These are phyloP conservation scores for Hanseniaspora sp. DNA, from an alignment of 1,139 yeast genomes.

Conservation along the genomic window DNA sequence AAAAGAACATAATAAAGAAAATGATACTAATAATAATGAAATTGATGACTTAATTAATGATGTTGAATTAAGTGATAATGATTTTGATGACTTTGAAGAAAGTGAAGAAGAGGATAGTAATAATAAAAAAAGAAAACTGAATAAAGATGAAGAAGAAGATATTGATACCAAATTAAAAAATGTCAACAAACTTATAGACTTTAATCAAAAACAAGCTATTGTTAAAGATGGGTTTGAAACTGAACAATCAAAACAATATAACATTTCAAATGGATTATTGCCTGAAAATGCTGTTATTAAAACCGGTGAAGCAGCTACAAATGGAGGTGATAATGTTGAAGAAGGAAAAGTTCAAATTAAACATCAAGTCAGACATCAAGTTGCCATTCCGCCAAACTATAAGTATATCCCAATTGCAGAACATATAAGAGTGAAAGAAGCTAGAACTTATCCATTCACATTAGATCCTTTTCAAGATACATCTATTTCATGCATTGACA, in stretches of 20 bases:
- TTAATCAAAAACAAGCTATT: slow-evolving; percentile 23
- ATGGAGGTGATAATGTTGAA: slow-evolving; percentile 28
- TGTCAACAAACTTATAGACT: slow-evolving; percentile 24
- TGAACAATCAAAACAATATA: slow-evolving; percentile 40
- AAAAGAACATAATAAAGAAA: background rate
- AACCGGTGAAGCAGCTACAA: slow-evolving; percentile 27
- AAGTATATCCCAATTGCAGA: slow-evolving; percentile 80
- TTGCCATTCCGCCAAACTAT: slow-evolving; percentile 85
- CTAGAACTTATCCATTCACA: slow-evolving; percentile 80
- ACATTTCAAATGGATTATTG: slow-evolving; percentile 73
- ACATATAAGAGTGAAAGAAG: slow-evolving; percentile 62
- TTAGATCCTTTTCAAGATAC: slow-evolving; percentile 96
- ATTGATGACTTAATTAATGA: slow-evolving; percentile 16
- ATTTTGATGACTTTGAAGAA: slow-evolving; percentile 11
- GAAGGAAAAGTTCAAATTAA: slow-evolving; percentile 57
- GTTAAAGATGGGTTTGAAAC: slow-evolving; percentile 29
- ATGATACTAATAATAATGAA: background rate
- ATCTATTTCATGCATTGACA: slow-evolving; percentile 84
- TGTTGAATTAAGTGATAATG: slow-evolving; percentile 16
- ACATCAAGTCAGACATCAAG: slow-evolving; percentile 96
- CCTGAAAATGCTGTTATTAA: slow-evolving; percentile 69
- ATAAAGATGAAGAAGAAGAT: slow-evolving; percentile 17
- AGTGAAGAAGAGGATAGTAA: slow-evolving; percentile 18
- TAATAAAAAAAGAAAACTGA: slow-evolving; percentile 17
- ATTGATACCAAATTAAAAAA: slow-evolving; percentile 18